Evolutionary conservation across 441 rosid species (phyloP), one percentile per base, ranked within the genome.

Genomic region (Dalechampia spathulata): DNA sequence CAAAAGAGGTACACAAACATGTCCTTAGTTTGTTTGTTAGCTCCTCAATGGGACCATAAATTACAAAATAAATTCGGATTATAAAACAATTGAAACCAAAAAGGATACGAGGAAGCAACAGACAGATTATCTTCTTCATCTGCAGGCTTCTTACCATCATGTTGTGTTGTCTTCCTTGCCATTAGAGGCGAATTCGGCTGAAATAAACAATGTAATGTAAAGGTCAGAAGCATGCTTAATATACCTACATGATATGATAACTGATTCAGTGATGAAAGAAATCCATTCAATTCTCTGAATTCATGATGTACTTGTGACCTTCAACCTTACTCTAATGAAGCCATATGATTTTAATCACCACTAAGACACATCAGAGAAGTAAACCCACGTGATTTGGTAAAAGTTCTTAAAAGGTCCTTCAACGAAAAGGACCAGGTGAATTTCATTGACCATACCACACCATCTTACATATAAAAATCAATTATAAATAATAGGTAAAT

Each of bases 111-210:
- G 72, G 98, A 94, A 53, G 86, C 66, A 2, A 87, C 57, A 28
- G 98, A 90, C 78, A 78, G 75, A 64, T 43, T 84, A 75, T 94
- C 99, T 26, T 94, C 98, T 0, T 94, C 99, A 57, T 86, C 94
- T 15, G 49, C 64, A 63, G 68, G 80, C 83, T 81, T 82, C 80
- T 67, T 81, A 61, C 71, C 60, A 62, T 76, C 81, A 11, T 66
- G 63, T 19, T 80, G 84, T 61, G 62, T 66, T 2, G 67, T 72
- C 72, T 71, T 86, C 78, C 71, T 81, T 61, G 65, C 63, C 10
- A 71, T 40, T 14, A 49, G 19, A 50, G 83, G 80, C 37, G 85
- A 69, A 71, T 44, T 69, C 46, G 78, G 75, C 68, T 76, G 75
- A 62, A 66, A 63, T 14, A 55, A 61, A 50, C 6, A 8, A 44